phyloP scores from a whole-genome alignment of 192 early-diverging fungal genomes.

The Geranomyces michiganensis region DNA sequence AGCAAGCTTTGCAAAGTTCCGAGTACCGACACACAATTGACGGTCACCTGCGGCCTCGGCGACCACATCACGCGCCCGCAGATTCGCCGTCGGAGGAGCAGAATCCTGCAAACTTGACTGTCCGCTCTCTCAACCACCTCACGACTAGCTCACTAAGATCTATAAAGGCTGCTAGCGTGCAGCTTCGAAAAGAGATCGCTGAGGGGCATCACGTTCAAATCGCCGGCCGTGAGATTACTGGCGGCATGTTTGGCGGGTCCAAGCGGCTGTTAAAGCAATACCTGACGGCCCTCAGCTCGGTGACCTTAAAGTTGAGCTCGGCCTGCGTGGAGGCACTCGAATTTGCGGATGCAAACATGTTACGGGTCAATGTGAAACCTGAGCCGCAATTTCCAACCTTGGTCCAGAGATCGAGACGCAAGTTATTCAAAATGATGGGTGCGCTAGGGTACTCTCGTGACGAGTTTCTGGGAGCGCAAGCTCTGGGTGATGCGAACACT shows the following conservation, averaged over 20 bases:
- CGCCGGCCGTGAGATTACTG: constrained; percentile 24
- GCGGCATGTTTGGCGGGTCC: constrained; percentile 35
- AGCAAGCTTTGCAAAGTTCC: neutral
- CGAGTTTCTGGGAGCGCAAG: neutral
- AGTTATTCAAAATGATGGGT: neutral
- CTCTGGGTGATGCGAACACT: neutral
- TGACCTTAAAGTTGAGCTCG: constrained; percentile 37
- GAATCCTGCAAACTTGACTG: neutral
- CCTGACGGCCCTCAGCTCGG: constrained; percentile 49
- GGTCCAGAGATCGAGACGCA: too few species aligned
- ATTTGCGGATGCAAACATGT: constrained; percentile 14
- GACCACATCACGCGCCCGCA: neutral
- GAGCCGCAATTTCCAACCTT: neutral
- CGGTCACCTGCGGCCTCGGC: neutral
- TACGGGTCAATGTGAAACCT: constrained; percentile 4
- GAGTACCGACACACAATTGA: neutral
- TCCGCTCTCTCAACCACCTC: constrained; percentile 12
- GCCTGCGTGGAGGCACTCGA: constrained; percentile 21
- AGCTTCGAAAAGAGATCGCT: constrained; percentile 20
- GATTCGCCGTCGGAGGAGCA: neutral
- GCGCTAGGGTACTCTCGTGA: neutral
- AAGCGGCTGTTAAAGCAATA: constrained; percentile 19
- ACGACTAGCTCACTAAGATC: constrained; percentile 16
- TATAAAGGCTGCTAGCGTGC: constrained; percentile 17
- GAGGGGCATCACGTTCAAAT: constrained; percentile 34